These are phyloP conservation scores for Pseudoperonospora humuli DNA, from an alignment of 352 stramenopile species.

Conservation along the genomic window DNA sequence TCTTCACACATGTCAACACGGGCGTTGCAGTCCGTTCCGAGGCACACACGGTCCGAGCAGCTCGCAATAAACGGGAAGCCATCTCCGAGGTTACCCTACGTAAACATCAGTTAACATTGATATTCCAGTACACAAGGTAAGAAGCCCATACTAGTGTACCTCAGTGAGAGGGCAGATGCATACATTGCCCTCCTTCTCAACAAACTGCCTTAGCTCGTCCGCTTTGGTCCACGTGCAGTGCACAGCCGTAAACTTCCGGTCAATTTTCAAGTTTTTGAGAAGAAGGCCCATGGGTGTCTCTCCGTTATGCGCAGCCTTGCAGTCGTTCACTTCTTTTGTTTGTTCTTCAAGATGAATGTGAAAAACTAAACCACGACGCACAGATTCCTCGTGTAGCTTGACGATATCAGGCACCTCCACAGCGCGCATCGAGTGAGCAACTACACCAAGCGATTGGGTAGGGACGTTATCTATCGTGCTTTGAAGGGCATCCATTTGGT, in stretches of 20 bases:
- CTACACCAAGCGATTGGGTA: conserved; percentile 59
- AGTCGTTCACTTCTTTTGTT: conserved; percentile 72
- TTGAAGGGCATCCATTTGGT: conserved; percentile 52
- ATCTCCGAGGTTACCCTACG: conserved; percentile 57
- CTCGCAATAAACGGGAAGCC: conserved; percentile 62
- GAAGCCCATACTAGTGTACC: conserved; percentile 10
- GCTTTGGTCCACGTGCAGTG: conserved; percentile 69
- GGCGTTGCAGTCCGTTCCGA: conserved; percentile 73
- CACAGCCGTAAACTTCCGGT: conserved; percentile 69
- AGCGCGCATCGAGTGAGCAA: conserved; percentile 70
- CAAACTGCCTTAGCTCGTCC: conserved; percentile 45
- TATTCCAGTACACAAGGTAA: no score
- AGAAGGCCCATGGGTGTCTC: conserved; percentile 61
- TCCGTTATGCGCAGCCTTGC: conserved; percentile 44
- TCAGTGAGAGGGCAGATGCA: conserved; percentile 73
- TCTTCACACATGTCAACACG: conserved; percentile 80
- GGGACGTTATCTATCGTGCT: conserved; percentile 14
- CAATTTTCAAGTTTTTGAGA: conserved; percentile 54
- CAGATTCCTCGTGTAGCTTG: conserved; percentile 57
- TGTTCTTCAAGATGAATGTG: conserved; percentile 63
- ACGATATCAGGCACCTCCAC: conserved; percentile 54
- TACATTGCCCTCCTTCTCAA: conserved; percentile 54
- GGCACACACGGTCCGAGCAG: conserved; percentile 54
- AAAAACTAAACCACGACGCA: conserved; percentile 53
- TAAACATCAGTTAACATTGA: background rate